Percentiles rank a stretch among this genome's conserved stretches.
These are phyloP conservation scores for Lathyrus tuberosus DNA, from an alignment of 306 rosid genomes.

Conservation along the genomic window DNA sequence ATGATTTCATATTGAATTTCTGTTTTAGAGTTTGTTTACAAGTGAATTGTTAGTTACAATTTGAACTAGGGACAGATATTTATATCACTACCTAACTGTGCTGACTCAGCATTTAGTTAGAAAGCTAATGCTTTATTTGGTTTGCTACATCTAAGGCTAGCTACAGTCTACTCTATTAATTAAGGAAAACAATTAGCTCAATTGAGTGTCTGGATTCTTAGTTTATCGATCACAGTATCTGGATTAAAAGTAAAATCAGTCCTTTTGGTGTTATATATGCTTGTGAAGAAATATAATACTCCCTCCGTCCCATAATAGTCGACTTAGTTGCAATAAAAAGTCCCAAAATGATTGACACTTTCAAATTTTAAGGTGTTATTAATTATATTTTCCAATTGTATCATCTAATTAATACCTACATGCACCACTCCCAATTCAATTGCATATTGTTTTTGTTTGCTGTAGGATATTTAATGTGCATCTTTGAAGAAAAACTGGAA, in stretches of 20 bases:
- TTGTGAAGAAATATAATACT: background rate
- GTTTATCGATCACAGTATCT: background rate
- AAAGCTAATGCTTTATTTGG: too few species aligned
- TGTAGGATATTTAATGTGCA: constrained; percentile 89
- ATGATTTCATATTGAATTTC: too few species aligned
- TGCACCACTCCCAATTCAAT: background rate
- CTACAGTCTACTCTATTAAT: background rate
- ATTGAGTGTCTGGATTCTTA: constrained; percentile 1
- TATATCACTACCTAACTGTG: too few species aligned
- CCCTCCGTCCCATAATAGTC: background rate
- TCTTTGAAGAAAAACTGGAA: constrained; percentile 76
- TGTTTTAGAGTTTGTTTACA: too few species aligned
- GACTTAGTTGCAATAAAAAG: background rate
- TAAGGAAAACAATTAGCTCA: background rate
- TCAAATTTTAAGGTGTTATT: too few species aligned
- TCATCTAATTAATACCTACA: background rate
- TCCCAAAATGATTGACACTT: too few species aligned
- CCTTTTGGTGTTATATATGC: background rate
- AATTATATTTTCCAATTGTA: too few species aligned
- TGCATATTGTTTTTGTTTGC: constrained; percentile 24
- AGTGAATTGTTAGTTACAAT: too few species aligned
- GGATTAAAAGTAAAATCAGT: background rate
- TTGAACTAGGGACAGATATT: too few species aligned
- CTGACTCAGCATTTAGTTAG: too few species aligned
- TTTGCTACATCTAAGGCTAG: too few species aligned